These are phyloP conservation scores for Cyclospora cayetanensis DNA, from an alignment of 169 alveolate species.

Conservation along the genomic window DNA sequence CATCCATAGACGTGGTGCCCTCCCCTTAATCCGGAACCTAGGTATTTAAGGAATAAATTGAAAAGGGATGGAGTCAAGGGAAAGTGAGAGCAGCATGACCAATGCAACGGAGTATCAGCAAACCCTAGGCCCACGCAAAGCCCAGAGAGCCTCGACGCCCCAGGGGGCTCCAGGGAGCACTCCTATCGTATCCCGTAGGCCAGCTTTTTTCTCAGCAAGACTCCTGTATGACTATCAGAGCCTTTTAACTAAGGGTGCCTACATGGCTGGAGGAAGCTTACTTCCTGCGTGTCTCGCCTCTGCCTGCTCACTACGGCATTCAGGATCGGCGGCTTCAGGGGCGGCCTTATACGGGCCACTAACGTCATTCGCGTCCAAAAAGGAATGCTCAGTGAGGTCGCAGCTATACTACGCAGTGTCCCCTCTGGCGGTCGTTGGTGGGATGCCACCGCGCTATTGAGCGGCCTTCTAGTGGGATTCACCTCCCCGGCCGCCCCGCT, in stretches of 20 bases:
- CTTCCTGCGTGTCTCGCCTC: no score
- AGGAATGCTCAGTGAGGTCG: constrained; percentile 5
- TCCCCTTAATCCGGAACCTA: no score
- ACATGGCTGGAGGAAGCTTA: no score
- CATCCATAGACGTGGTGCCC: no score
- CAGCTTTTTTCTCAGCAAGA: not conserved
- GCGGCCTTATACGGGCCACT: not conserved
- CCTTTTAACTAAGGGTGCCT: not conserved
- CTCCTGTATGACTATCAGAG: not conserved
- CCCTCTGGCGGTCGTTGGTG: no score
- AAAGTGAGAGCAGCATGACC: not conserved
- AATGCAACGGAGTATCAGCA: not conserved
- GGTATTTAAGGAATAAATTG: no score
- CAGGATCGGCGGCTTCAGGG: no score
- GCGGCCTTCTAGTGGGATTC: no score
- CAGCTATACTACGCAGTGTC: no score
- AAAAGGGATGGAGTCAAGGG: not conserved
- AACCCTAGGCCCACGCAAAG: not conserved
- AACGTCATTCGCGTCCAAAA: not conserved
- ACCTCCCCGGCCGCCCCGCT: no score
- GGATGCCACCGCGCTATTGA: no score
- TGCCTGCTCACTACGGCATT: no score
- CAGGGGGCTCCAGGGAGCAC: not conserved
- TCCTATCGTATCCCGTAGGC: not conserved
- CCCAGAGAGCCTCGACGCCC: not conserved